Percentiles rank a stretch among this genome's conserved stretches.
Evolutionary conservation across 202 grass and related monocot genomes (phyloP).

Genomic region (Hordeum pubiflorum): DNA sequence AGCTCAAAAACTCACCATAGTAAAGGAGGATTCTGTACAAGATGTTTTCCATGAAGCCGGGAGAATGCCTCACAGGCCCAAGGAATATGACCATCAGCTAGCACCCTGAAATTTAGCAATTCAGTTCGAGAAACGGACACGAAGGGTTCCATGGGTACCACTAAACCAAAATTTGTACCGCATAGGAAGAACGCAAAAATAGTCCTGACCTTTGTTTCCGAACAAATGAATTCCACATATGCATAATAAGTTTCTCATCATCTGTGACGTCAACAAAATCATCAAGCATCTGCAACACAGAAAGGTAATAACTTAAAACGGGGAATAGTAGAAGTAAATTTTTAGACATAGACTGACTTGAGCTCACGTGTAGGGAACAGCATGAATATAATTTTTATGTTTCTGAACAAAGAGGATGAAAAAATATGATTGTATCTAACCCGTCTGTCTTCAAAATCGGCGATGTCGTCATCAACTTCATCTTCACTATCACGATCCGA

Average conservation of each 20-base stretch:
- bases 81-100: constrained; percentile 93
- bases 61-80: constrained; percentile 89
- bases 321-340: neutral
- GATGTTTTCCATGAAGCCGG: constrained; percentile 54
- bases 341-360: neutral
- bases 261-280: constrained; percentile 95
- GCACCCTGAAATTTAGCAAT: constrained; percentile 51
- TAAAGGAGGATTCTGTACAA: constrained; percentile 57
- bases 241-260: constrained; percentile 96
- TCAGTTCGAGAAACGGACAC: neutral
- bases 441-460: constrained; percentile 89
- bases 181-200: neutral
- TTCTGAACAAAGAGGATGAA: constrained; percentile 11
- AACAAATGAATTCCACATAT: constrained; percentile 99
- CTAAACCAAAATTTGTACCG: neutral
- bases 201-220: constrained; percentile 71
- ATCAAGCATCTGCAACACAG: constrained; percentile 78
- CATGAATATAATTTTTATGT: neutral
- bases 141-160: neutral
- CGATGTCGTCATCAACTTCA: constrained; percentile 93
- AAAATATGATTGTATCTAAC: constrained; percentile 44
- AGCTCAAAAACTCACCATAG: constrained; percentile 38
- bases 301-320: constrained; percentile 1
- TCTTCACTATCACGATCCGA: constrained; percentile 94
- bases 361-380: constrained; percentile 1